Evolutionary conservation across 176 grass and related monocot species (phyloP).

Genomic region (Oryza australiensis): DNA sequence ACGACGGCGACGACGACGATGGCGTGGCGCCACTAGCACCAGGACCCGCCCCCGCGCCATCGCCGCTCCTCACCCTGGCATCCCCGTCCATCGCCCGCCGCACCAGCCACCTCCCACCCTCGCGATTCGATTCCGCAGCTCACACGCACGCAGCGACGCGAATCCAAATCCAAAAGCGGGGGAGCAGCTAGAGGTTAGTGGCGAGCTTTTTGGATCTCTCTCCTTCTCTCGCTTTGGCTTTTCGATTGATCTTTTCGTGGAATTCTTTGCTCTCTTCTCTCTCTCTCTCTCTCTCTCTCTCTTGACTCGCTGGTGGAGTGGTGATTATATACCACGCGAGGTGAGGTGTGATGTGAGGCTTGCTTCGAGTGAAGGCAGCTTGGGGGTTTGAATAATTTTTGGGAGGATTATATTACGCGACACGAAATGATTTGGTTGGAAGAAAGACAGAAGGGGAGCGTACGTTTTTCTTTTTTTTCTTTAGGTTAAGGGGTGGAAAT

Average conservation of each 20-base stretch:
- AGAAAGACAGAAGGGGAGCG: conserved; percentile 1
- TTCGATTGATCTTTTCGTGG: not conserved
- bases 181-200: not conserved
- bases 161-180: conserved; percentile 30
- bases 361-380: not conserved
- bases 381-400: not conserved
- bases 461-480: not conserved
- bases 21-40: conserved; percentile 15
- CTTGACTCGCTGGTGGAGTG: not conserved
- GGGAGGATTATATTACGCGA: not conserved
- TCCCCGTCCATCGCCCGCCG: conserved; percentile 26
- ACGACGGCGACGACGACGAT: not conserved
- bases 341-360: not conserved
- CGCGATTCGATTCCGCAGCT: too few species aligned
- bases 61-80: not conserved
- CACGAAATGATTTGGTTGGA: conserved; percentile 41
- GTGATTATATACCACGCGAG: not conserved
- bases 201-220: conserved; percentile 14
- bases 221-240: not conserved
- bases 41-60: not conserved
- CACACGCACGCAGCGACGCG: not conserved
- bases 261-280: not conserved
- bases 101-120: not conserved
- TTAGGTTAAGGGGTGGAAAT: not conserved
- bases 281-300: not conserved